phyloP scores from a whole-genome alignment of 768 basidiomycete species.

The Mrakia gelida region DNA sequence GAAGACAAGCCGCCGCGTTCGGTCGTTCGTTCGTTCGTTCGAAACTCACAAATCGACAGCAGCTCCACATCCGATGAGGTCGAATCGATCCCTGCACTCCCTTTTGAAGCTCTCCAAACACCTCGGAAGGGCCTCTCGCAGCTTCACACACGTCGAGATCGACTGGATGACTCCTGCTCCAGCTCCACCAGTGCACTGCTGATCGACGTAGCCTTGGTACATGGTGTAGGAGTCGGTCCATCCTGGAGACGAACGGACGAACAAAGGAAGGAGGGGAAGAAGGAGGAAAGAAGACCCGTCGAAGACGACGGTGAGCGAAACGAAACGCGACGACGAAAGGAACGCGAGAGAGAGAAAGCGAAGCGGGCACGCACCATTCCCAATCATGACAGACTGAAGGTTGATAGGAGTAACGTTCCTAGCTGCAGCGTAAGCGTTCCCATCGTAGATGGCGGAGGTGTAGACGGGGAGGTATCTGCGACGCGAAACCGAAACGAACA shows the following conservation, averaged over 20 bases:
- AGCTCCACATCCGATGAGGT: conserved; percentile 38
- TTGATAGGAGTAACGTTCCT: conserved; percentile 51
- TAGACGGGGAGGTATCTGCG: conserved; percentile 49
- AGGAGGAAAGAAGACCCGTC: background rate
- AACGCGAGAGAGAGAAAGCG: background rate
- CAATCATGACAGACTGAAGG: conserved; percentile 66
- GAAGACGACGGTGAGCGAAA: too few relatives aligned
- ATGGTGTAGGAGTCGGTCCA: conserved; percentile 17
- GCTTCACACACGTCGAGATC: conserved; percentile 43
- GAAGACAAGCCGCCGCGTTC: too few relatives aligned
- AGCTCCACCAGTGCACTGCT: conserved; percentile 16
- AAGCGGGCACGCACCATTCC: conserved; percentile 49
- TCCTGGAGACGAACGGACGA: background rate
- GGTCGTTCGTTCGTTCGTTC: too few relatives aligned
- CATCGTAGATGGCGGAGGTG: conserved; percentile 69
- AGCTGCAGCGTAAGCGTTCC: conserved; percentile 55
- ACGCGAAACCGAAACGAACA: background rate
- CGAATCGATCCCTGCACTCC: conserved; percentile 41
- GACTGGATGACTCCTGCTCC: conserved; percentile 23
- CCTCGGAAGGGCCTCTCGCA: conserved; percentile 62
- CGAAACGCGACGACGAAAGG: background rate
- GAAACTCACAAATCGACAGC: conserved; percentile 18
- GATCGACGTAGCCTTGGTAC: conserved; percentile 20
- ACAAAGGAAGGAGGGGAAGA: background rate
- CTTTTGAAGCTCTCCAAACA: conserved; percentile 56